Base-by-base conservation (phyloP, 2,329 filamentous ascomycete genomes). In the Akanthomyces dipterigenus region DNA sequence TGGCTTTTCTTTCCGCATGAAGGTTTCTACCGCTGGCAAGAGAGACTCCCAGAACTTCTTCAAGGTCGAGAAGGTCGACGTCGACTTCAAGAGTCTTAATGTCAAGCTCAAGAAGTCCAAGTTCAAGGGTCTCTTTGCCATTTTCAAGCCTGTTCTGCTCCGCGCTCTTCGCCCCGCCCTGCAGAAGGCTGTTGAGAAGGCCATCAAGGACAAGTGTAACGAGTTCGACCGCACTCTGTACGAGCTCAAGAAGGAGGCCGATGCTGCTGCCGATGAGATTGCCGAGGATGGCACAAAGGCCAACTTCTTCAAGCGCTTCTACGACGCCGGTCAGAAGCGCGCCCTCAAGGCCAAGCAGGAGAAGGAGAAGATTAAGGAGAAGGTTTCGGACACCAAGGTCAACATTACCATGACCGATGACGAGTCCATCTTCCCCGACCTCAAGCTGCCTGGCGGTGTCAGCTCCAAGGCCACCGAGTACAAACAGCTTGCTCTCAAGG, bases 391-490 rank as follows among this genome's bases (percentile, higher is more conserved):
- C 45, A 91, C 88, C 74, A 87, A 90, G 77, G 83, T 89, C 71
- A 78, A 85, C 55, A 48, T 76, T 12, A 72, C 74, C 58, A 72
- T 76, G 64, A 75, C 64, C 45, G 86, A 92, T 76, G 85, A 96
- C 67, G 91, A 97, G 71, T 93, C 90, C 66, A 91, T 85, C 66
- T 96, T 99, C 87, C 89, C 91, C 70, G 80, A 93, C 71, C 88
- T 99, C 71, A 82, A 87, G 62, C 82, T 99, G 6, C 92, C 93
- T 28, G 75, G 75, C 26, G 93, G 92, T 60, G 93, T 97, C 73
- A 95, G 90, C 67, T 88, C 86, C 78, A 97, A 96, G 84, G 93
- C 93, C 11, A 96, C 91, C 26, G 91, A 96, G 75, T 98, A 96
- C 82, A 91, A 87, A 78, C 86, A 97, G 24, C 82, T 96, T 62